Percentiles rank a stretch among this genome's conserved stretches.
Evolutionary conservation across 495 filamentous ascomycete genomes (phyloP).

Genomic region (Penicillium silybi): DNA sequence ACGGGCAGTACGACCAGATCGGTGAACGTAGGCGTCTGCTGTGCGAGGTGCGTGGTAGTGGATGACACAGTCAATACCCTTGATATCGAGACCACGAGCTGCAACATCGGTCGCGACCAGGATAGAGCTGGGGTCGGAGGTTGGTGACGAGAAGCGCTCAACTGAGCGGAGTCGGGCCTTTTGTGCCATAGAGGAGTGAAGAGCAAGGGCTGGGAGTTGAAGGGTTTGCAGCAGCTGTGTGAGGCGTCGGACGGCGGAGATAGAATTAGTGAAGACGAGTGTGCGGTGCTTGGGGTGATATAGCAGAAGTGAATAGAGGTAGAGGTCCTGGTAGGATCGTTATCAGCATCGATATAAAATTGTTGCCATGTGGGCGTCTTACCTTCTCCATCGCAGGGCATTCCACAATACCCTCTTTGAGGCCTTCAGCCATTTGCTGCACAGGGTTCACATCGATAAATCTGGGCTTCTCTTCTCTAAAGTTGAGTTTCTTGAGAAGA

Average conservation of each 20-base stretch:
- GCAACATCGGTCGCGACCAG: slow-evolving; percentile 94
- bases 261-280: slow-evolving; percentile 92
- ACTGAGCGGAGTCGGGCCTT: slow-evolving; percentile 93
- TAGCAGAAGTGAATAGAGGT: slow-evolving; percentile 82
- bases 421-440: slow-evolving; percentile 76
- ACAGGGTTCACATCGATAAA: slow-evolving; percentile 89
- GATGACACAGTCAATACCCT: slow-evolving; percentile 76
- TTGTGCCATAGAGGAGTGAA: slow-evolving; percentile 94
- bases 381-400: slow-evolving; percentile 92
- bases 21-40: slow-evolving; percentile 91
- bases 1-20: slow-evolving; percentile 91
- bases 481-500: slow-evolving; percentile 84
- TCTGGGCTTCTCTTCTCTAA: slow-evolving; percentile 74
- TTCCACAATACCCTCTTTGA: slow-evolving; percentile 88
- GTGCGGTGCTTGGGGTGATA: slow-evolving; percentile 75
- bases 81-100: slow-evolving; percentile 93
- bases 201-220: slow-evolving; percentile 66
- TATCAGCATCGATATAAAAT: not conserved
- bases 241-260: slow-evolving; percentile 84
- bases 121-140: slow-evolving; percentile 57
- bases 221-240: slow-evolving; percentile 82
- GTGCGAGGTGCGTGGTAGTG: slow-evolving; percentile 94
- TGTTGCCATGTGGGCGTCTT: not conserved
- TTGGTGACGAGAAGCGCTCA: slow-evolving; percentile 75
- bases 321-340: slow-evolving; percentile 64